Conservation (phyloP, 768 basidiomycete genomes). For the Lentinula raphanica region DNA sequence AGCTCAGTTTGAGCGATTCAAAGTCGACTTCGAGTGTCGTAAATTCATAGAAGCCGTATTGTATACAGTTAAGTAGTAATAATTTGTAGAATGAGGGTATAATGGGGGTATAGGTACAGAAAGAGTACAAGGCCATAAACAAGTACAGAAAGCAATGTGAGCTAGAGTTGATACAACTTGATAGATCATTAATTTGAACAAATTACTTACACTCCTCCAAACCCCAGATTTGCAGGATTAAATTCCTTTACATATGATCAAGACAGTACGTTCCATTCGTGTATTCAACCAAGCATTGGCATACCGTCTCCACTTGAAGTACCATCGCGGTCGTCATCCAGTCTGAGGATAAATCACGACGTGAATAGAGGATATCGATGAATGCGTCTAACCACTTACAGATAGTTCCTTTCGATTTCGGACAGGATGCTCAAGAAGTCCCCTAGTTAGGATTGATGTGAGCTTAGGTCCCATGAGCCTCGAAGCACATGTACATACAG, state of each 20-base stretch:
- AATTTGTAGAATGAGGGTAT: background rate
- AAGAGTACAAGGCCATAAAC: background rate
- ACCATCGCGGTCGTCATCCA: constrained; percentile 69
- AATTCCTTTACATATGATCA: background rate
- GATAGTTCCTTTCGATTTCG: constrained; percentile 88
- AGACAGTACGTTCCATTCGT: background rate
- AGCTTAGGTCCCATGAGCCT: background rate
- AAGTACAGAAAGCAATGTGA: background rate
- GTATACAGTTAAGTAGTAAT: too few relatives aligned
- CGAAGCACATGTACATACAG: constrained; percentile 43
- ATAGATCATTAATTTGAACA: too few relatives aligned
- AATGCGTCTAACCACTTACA: constrained; percentile 40
- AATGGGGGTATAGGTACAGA: background rate
- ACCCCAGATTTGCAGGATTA: constrained; percentile 2
- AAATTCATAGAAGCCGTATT: too few relatives aligned
- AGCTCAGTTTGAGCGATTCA: too few relatives aligned
- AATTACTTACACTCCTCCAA: constrained; percentile 2
- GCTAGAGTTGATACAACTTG: constrained; percentile 2
- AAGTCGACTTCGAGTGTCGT: too few relatives aligned
- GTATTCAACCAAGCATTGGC: constrained; percentile 15
- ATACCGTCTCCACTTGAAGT: constrained; percentile 56
- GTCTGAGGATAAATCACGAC: constrained; percentile 28
- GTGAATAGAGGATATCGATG: background rate
- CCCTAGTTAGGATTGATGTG: constrained; percentile 43
- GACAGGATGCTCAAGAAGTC: constrained; percentile 89